phyloP scores from a whole-genome alignment of 768 basidiomycete genomes.

The Auricularia sp. region DNA sequence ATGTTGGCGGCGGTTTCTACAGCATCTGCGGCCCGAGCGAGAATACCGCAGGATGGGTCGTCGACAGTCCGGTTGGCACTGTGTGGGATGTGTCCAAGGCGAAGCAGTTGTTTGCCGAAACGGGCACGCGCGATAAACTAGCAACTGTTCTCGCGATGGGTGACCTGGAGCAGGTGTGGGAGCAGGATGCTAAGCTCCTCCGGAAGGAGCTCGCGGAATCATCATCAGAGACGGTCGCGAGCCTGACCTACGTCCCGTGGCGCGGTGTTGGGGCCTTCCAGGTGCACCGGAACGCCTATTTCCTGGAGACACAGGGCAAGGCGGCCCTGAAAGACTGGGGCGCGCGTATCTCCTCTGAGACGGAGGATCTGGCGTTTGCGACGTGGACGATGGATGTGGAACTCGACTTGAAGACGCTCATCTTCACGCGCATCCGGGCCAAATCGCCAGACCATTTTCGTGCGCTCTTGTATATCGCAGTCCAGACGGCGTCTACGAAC shows the following conservation, averaged over 20 bases:
- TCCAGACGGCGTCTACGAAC: slow-evolving; percentile 10
- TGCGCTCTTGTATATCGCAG: too few species aligned
- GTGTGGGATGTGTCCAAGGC: slow-evolving; percentile 26
- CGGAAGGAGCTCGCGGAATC: slow-evolving; percentile 13
- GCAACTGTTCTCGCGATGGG: slow-evolving; percentile 27
- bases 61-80: slow-evolving; percentile 28
- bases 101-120: neutral
- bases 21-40: slow-evolving; percentile 27
- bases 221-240: slow-evolving; percentile 15
- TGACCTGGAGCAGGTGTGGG: slow-evolving; percentile 30
- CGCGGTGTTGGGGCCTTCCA: slow-evolving; percentile 40
- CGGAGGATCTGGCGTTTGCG: too few species aligned
- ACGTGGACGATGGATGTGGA: too few species aligned
- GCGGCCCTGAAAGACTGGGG: too few species aligned
- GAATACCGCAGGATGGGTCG: slow-evolving; percentile 35
- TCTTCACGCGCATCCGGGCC: too few species aligned
- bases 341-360: too few species aligned
- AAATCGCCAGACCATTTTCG: too few species aligned
- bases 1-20: slow-evolving; percentile 42
- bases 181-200: slow-evolving; percentile 30
- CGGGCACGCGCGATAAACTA: neutral
- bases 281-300: slow-evolving; percentile 7
- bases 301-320: slow-evolving; percentile 1
- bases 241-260: slow-evolving; percentile 33
- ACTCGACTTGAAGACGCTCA: neutral